A percentile compares a stretch with the other conserved stretches of the same genome.
These are phyloP conservation scores for Phytopythium mirpurense DNA, from an alignment of 352 stramenopile genomes.

Conservation along the genomic window DNA sequence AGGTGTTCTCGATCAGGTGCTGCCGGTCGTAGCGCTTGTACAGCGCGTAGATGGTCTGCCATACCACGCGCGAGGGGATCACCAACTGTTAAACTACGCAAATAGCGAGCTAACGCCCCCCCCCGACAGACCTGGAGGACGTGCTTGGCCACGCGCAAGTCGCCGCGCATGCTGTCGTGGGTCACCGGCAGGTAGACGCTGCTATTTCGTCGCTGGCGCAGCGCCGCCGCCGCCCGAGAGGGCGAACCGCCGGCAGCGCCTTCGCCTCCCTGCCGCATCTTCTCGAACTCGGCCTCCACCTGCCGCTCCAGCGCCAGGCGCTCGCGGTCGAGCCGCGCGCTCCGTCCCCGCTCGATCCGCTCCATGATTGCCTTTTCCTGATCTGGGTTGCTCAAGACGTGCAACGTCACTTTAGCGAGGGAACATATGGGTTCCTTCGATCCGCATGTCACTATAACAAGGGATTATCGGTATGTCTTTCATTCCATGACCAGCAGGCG, in stretches of 20 bases:
- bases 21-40: conserved; percentile 60
- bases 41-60: conserved; percentile 53
- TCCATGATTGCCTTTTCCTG: conserved; percentile 5
- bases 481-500: conserved; percentile 1
- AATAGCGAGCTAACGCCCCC: neutral
- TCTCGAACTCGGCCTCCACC: conserved; percentile 30
- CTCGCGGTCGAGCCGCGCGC: conserved; percentile 39
- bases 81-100: too few relatives aligned
- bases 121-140: conserved; percentile 33
- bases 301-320: conserved; percentile 44
- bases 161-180: conserved; percentile 11
- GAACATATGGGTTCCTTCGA: neutral
- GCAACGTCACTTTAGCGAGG: neutral
- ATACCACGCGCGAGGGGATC: too few relatives aligned
- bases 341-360: conserved; percentile 21
- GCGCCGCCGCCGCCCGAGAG: conserved; percentile 4
- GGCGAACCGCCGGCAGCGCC: conserved; percentile 4
- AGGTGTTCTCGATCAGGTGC: conserved; percentile 49
- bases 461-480: neutral
- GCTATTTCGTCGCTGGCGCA: conserved; percentile 15
- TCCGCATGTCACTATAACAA: conserved; percentile 1
- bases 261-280: neutral
- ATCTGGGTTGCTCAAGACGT: neutral
- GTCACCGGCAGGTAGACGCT: conserved; percentile 41
- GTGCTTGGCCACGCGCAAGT: conserved; percentile 44